Base-by-base conservation (phyloP, 768 basidiomycete species). In the Tricholoma matsutake region DNA sequence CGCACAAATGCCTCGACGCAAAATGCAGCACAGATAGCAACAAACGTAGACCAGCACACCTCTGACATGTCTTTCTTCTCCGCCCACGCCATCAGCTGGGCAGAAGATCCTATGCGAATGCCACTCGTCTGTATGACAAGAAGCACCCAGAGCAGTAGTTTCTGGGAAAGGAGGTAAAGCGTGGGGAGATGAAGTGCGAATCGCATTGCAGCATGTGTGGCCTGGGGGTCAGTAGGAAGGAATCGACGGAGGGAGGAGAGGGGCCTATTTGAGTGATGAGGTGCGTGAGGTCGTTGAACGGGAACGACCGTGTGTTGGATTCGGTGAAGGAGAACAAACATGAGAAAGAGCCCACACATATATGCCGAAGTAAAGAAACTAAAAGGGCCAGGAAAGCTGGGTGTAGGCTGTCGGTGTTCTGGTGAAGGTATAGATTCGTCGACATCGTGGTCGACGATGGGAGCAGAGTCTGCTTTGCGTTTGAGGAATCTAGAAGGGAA, bases 221-320 rank as follows among this genome's bases (percentile, higher is more conserved):
- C 41, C 18, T 45, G 56, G 8, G 45, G 3, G n/a, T 43, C 28
- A 34, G 25, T 47, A 20, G 5, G n/a, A 6, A 47, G 29, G 9
- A 45, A n/a, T 1, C 56, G 9, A 32, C 25, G 56, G 29, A 31
- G 56, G 1, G 41, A 31, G 11, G 16, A 31, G 20, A 45, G 22
- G 14, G 6, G 41, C 6, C 8, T 90, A 90, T 64, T 55, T 66
- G 67, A 39, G 72, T 72, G 39, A 69, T 71, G 61, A 57, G 59
- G 41, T 29, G 43, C n/a, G 28, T 20, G 31, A 34, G 29, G n/a
- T 8, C 83, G 82, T 8, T 35, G 87, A 82, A 11, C 47, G 16
- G 91, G 91, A 0, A 89, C 84, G 49, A 91, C 85, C 45, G 90
- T 83, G 69, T 92, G 86, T 65, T 91, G 91, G 60, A 92, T 88